Conservation (phyloP, 371 early-diverging fungal genomes). For the Zychaea mexicana region DNA sequence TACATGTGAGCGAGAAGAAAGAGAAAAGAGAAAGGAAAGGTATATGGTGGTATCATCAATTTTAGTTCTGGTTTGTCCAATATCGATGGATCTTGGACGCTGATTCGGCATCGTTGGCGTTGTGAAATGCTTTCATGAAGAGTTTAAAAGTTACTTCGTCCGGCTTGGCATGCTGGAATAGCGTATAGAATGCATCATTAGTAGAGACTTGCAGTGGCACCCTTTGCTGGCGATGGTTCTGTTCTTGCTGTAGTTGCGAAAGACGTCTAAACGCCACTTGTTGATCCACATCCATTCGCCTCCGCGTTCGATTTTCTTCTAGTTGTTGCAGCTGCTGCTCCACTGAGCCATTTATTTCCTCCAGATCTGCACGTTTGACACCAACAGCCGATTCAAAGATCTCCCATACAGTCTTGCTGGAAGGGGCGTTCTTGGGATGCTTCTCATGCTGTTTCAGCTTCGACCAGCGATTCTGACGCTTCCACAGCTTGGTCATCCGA, state of each 20-base stretch:
- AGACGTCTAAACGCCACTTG: background rate
- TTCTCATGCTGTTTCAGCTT: slow-evolving; percentile 10
- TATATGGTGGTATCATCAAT: slow-evolving; percentile 16
- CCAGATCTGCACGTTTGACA: slow-evolving; percentile 7
- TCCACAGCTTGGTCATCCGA: slow-evolving; percentile 8
- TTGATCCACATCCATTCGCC: background rate
- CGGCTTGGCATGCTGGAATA: slow-evolving; percentile 18
- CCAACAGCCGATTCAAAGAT: slow-evolving; percentile 39
- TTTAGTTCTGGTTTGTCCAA: background rate
- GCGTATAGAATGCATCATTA: slow-evolving; percentile 15
- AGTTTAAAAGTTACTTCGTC: slow-evolving; percentile 34
- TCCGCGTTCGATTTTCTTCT: background rate
- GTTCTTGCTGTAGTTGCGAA: background rate
- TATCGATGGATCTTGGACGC: slow-evolving; percentile 18
- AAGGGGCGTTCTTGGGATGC: slow-evolving; percentile 12
- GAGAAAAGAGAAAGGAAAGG: background rate
- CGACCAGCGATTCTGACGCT: slow-evolving; percentile 18
- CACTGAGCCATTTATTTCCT: background rate
- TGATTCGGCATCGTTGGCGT: slow-evolving; percentile 26
- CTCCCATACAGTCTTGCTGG: slow-evolving; percentile 32
- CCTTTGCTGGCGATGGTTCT: background rate
- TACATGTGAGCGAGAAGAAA: background rate
- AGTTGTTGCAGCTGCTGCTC: background rate
- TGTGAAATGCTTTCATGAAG: slow-evolving; percentile 42
- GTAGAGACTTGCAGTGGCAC: background rate